Evolutionary conservation across 148 eudicot genomes (phyloP).

Genomic region (Amaranthus hypochondriacus): DNA sequence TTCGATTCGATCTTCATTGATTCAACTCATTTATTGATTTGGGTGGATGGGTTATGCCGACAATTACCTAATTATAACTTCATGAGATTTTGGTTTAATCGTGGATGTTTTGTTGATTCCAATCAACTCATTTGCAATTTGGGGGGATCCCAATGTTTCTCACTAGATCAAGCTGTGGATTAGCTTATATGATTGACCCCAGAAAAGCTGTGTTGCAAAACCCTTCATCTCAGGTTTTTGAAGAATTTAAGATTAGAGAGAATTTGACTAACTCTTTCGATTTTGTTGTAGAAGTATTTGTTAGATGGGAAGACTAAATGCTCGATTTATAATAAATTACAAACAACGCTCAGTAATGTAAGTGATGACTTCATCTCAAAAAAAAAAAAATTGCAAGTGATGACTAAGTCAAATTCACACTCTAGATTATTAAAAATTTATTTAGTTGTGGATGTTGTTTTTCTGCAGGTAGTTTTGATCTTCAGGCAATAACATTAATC

Average conservation of each 20-base stretch:
- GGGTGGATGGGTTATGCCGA: background rate
- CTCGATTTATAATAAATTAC: too few species aligned
- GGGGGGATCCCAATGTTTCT: conserved; percentile 28
- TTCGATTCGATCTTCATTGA: background rate
- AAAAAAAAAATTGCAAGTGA: too few species aligned
- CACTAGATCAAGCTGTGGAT: conserved; percentile 4
- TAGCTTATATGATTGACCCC: conserved; percentile 14
- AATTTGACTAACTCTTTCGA: conserved; percentile 5
- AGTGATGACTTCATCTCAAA: too few species aligned
- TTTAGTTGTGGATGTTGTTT: too few species aligned
- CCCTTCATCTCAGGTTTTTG: conserved; percentile 16
- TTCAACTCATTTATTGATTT: conserved; percentile 4
- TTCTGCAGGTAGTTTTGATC: too few species aligned
- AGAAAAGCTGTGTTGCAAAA: conserved; percentile 6
- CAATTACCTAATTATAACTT: background rate
- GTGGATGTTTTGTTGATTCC: conserved; percentile 14
- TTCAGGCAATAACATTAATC: too few species aligned
- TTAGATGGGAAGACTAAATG: background rate
- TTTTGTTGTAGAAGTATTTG: conserved; percentile 6
- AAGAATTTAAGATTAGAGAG: background rate
- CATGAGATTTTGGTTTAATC: conserved; percentile 24
- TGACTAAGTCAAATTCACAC: too few species aligned
- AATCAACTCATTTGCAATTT: conserved; percentile 20
- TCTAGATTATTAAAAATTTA: too few species aligned
- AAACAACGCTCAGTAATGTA: too few species aligned